A percentile compares a stretch with the other conserved stretches of the same genome.
phyloP scores from a whole-genome alignment of 495 filamentous ascomycete species.

The Podospora anserina region DNA sequence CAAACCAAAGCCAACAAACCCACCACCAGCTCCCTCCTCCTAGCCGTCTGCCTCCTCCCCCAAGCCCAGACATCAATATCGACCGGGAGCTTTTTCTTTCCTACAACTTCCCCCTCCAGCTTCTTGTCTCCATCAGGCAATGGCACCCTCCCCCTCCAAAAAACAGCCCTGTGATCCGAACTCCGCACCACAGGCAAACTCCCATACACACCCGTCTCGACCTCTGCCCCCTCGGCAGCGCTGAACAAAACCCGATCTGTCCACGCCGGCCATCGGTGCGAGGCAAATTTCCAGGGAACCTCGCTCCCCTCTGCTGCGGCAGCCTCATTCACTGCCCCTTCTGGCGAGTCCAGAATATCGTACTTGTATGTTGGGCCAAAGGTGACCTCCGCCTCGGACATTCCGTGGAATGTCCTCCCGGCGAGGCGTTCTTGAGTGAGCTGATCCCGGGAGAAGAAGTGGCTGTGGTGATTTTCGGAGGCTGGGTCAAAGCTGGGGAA shows the following conservation, averaged over 20 bases:
- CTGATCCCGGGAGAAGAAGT: conserved; percentile 72
- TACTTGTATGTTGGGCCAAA: conserved; percentile 95
- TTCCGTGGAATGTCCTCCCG: conserved; percentile 66
- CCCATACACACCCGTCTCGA: conserved; percentile 59
- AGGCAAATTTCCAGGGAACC: conserved; percentile 69
- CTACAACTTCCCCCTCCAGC: conserved; percentile 33
- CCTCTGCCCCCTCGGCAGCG: conserved; percentile 27
- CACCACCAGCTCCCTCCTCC: conserved; percentile 41
- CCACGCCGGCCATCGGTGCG: conserved; percentile 86
- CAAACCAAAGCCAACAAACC: conserved; percentile 48
- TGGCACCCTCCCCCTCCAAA: conserved; percentile 60
- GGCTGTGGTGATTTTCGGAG: conserved; percentile 43
- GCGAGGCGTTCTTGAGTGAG: conserved; percentile 63
- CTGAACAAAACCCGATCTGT: conserved; percentile 81
- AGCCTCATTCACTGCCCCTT: conserved; percentile 18
- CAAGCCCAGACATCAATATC: conserved; percentile 44
- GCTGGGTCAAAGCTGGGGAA: conserved; percentile 61
- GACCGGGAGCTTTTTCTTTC: conserved; percentile 33
- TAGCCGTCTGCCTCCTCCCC: conserved; percentile 40
- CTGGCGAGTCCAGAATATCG: conserved; percentile 34
- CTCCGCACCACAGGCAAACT: conserved; percentile 70
- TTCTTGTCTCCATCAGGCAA: conserved; percentile 22
- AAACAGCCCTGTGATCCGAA: conserved; percentile 84
- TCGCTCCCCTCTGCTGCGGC: conserved; percentile 20
- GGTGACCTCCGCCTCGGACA: conserved; percentile 66